Evolutionary conservation across 2,329 filamentous ascomycete genomes (phyloP), one percentile per base, ranked within the genome.

Genomic region (Biscogniauxia mediterranea): DNA sequence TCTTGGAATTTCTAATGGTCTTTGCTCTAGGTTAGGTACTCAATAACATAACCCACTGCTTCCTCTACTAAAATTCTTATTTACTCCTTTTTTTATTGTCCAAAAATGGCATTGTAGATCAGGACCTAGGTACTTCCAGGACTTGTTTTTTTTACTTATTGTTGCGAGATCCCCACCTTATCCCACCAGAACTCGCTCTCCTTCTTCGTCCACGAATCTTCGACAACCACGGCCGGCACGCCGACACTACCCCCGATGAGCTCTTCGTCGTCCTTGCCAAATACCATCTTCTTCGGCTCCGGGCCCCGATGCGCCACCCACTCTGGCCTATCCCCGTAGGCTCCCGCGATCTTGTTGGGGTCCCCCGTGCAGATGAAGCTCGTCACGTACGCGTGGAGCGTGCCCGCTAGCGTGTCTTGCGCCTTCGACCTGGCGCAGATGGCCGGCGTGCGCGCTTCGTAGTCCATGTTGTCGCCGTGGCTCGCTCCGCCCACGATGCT

Each of bases 141-240:
- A n/a, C 38, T 32, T 15, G 5, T 38, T 55, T 55, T 3, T 28
- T 15, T 21, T 13, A 23, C 6, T 52, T 53, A 66, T 57, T 75
- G 73, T 15, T 76, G 74, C 7, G 74, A 76, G 13, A 75, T 69
- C 32, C 74, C 72, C 1, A 77, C 75, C 57, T 77, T 77, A 50
- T 71, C 75, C 75, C 75, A 81, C 81, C 81, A 83, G 59, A 82
- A 83, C 19, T 78, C 70, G 5, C 76, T 79, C 63, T 83, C 76
- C 46, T 75, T 71, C 2, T 70, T 71, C 1, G 73, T 76, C 78
- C 79, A 82, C 0, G 68, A 65, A 65, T 82, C 80, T 8, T 71
- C 69, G 3, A 72, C 67, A 46, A 79, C 68, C 54, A 76, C 71
- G 0, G 81, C 77, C 1, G 77, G 59, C 2, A 71, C 70, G 1